Percentiles rank a stretch among this genome's conserved stretches.
phyloP scores from a whole-genome alignment of 148 eudicot species.

The Rhododendron molle region DNA sequence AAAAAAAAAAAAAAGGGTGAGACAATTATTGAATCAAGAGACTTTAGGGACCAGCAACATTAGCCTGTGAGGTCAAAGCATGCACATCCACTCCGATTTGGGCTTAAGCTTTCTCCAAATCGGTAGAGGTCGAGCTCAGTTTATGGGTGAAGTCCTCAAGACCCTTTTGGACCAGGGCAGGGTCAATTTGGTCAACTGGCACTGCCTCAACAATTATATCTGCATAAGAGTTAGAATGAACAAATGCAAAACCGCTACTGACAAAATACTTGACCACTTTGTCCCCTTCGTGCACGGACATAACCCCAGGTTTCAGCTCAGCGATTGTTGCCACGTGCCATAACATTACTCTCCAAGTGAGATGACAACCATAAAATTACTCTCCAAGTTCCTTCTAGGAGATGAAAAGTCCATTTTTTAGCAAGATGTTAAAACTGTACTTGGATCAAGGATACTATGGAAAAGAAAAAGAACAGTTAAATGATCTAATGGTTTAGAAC shows the following conservation, averaged over 20 bases:
- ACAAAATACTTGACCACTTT: conserved; percentile 58
- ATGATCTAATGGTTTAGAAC: background rate
- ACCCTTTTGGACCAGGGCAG: conserved; percentile 58
- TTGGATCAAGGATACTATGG: background rate
- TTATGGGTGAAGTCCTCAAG: conserved; percentile 71
- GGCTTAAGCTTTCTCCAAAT: conserved; percentile 82
- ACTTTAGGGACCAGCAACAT: background rate
- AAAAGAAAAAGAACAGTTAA: background rate
- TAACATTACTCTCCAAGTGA: too few species aligned
- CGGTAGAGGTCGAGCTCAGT: conserved; percentile 61
- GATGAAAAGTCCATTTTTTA: background rate
- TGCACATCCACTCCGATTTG: conserved; percentile 73
- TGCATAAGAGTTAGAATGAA: conserved; percentile 62
- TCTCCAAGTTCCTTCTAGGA: background rate
- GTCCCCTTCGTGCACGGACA: conserved; percentile 61
- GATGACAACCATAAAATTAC: background rate
- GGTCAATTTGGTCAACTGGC: conserved; percentile 59
- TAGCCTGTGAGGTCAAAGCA: conserved; percentile 53
- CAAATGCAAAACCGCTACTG: conserved; percentile 68
- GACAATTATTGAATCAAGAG: conserved; percentile 10
- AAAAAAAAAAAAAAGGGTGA: background rate
- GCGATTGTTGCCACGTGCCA: conserved; percentile 63
- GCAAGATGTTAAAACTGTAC: background rate
- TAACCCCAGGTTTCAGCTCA: conserved; percentile 61
- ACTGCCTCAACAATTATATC: conserved; percentile 78